Conservation (phyloP, 495 filamentous ascomycete species). For the Penicillium canescens region DNA sequence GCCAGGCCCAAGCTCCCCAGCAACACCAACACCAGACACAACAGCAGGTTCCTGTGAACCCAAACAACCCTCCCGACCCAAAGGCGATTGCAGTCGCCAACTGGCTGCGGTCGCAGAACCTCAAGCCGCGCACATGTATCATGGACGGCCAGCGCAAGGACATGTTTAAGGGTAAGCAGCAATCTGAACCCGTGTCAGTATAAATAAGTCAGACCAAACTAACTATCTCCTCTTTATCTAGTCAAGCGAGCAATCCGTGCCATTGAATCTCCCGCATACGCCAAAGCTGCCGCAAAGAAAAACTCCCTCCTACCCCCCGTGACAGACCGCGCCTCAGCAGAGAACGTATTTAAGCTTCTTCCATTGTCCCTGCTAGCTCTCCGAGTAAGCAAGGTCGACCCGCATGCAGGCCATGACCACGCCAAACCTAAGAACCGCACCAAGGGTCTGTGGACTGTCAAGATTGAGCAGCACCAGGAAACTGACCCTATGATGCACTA, state of each 20-base stretch:
- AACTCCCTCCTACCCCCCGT: constrained; percentile 87
- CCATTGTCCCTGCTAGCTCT: constrained; percentile 94
- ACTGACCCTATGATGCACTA: constrained; percentile 89
- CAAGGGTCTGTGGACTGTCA: constrained; percentile 96
- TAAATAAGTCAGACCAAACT: background rate
- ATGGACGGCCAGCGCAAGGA: constrained; percentile 96
- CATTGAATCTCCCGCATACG: constrained; percentile 84
- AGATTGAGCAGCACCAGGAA: constrained; percentile 96
- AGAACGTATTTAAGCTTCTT: constrained; percentile 93
- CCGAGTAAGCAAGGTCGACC: constrained; percentile 83
- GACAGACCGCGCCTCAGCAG: constrained; percentile 79
- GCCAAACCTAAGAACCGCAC: constrained; percentile 80
- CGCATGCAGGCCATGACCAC: constrained; percentile 69
- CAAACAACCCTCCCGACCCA: constrained; percentile 76
- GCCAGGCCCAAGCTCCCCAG: constrained; percentile 33
- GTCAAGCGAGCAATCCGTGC: constrained; percentile 97
- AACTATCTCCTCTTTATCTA: constrained; percentile 31
- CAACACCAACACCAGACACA: constrained; percentile 41
- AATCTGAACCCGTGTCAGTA: background rate
- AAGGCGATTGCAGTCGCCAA: constrained; percentile 87
- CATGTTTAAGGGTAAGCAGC: constrained; percentile 81
- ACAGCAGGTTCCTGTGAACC: constrained; percentile 56
- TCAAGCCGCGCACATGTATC: constrained; percentile 91
- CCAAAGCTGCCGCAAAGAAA: constrained; percentile 76
- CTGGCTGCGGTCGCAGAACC: constrained; percentile 78